Conservation (phyloP, 345 rosid genomes). For the Eucalyptus shirleyi region DNA sequence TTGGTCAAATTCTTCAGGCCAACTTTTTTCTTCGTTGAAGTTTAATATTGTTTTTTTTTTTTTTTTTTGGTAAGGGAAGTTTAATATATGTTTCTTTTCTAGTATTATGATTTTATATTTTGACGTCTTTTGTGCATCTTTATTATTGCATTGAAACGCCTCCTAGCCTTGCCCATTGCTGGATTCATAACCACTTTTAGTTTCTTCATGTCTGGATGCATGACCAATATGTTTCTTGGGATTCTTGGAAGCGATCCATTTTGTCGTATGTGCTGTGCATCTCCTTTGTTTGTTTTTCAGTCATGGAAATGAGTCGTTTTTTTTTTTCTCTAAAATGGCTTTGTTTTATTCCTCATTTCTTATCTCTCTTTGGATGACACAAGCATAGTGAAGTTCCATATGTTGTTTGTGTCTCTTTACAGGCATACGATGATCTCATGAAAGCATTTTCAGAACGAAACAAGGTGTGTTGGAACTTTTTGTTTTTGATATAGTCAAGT, state of each 20-base stretch:
- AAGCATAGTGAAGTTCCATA: not conserved
- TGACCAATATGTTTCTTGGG: not conserved
- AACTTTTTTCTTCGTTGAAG: not conserved
- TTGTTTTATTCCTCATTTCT: not conserved
- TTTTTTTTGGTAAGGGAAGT: not conserved
- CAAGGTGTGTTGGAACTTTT: constrained; percentile 39
- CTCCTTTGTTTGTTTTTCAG: not conserved
- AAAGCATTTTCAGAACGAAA: constrained; percentile 86
- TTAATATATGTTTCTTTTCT: not conserved
- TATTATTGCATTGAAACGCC: not conserved
- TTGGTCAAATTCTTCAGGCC: not conserved
- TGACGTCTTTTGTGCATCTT: not conserved
- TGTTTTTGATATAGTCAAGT: not conserved
- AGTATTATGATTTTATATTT: not conserved
- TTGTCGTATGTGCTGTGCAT: not conserved
- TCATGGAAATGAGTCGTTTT: not conserved
- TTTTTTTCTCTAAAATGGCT: not conserved
- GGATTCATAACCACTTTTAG: not conserved
- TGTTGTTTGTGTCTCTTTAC: constrained; percentile 1
- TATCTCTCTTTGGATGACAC: not conserved
- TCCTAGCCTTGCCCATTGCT: not conserved
- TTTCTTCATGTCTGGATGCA: not conserved
- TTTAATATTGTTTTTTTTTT: not conserved
- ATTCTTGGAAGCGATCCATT: not conserved
- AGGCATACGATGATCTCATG: constrained; percentile 85